Evolutionary conservation across 2,329 filamentous ascomycete species (phyloP).

Genomic region (Pyrenochaeta sp.): DNA sequence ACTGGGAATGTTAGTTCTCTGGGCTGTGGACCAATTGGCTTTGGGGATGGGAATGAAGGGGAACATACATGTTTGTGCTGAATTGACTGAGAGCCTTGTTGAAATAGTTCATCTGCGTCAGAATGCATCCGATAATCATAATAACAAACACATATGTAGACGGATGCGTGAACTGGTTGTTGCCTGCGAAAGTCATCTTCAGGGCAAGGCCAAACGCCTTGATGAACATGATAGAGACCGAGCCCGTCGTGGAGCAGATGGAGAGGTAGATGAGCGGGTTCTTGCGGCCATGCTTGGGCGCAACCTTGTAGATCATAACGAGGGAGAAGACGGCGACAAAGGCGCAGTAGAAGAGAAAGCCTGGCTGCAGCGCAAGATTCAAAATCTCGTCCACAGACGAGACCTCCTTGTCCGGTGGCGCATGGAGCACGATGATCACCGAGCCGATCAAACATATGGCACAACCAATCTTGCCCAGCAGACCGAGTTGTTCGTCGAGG

Average conservation of each 20-base stretch:
- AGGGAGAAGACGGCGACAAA: slow-evolving; percentile 82
- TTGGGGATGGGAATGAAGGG: no score
- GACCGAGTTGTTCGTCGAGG: slow-evolving; percentile 87
- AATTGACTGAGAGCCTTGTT: slow-evolving; percentile 98
- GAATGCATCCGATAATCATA: slow-evolving; percentile 87
- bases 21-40: no score
- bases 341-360: slow-evolving; percentile 86
- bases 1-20: slow-evolving; percentile 55
- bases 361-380: slow-evolving; percentile 90
- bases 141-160: slow-evolving; percentile 99
- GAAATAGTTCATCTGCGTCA: slow-evolving; percentile 99
- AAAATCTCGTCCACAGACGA: slow-evolving; percentile 91
- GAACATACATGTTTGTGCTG: slow-evolving; percentile 89
- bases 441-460: slow-evolving; percentile 96
- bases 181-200: slow-evolving; percentile 89
- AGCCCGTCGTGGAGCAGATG: slow-evolving; percentile 96
- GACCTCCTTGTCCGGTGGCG: slow-evolving; percentile 91
- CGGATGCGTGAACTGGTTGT: slow-evolving; percentile 94
- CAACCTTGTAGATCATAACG: slow-evolving; percentile 96
- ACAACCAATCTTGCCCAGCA: slow-evolving; percentile 90
- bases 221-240: slow-evolving; percentile 97
- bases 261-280: slow-evolving; percentile 97
- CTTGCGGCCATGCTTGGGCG: slow-evolving; percentile 87
- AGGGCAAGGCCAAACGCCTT: slow-evolving; percentile 98
- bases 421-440: slow-evolving; percentile 96